These are phyloP conservation scores for Phytopythium montanum DNA, from an alignment of 352 stramenopile genomes.

Conservation along the genomic window DNA sequence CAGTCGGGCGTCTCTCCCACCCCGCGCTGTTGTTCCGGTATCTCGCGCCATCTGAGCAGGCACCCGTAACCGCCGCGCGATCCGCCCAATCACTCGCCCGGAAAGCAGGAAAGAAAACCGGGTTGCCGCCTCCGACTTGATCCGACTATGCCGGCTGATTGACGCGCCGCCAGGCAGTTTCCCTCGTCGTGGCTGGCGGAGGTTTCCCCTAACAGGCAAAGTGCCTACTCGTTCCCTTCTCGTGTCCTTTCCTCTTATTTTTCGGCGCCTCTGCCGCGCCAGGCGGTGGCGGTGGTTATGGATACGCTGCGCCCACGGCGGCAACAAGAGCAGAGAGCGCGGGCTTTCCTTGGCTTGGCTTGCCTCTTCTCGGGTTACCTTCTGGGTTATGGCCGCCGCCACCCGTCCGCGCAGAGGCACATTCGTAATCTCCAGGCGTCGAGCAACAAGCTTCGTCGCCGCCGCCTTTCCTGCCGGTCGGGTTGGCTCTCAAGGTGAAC, in stretches of 20 bases:
- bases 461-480: not conserved
- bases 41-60: not conserved
- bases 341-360: not conserved
- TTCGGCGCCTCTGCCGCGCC: conserved; percentile 1
- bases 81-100: not conserved
- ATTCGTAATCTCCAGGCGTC: conserved; percentile 2
- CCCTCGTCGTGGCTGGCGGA: not conserved
- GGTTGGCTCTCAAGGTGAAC: not conserved
- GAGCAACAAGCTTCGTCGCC: not conserved
- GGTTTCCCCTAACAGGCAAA: not conserved
- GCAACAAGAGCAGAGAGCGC: not conserved
- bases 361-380: too few relatives aligned
- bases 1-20: not conserved
- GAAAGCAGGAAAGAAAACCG: conserved; percentile 1
- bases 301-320: not conserved
- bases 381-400: not conserved
- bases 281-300: not conserved
- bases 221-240: not conserved
- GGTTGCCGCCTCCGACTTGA: not conserved
- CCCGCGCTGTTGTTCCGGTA: not conserved
- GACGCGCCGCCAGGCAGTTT: not conserved
- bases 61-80: not conserved
- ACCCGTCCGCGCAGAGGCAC: not conserved
- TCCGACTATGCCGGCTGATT: too few relatives aligned
- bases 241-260: conserved; percentile 1